Percentiles rank a stretch among this genome's conserved stretches.
Conservation (phyloP, 2,329 filamentous ascomycete genomes). For the Pseudogymnoascus sp. region DNA sequence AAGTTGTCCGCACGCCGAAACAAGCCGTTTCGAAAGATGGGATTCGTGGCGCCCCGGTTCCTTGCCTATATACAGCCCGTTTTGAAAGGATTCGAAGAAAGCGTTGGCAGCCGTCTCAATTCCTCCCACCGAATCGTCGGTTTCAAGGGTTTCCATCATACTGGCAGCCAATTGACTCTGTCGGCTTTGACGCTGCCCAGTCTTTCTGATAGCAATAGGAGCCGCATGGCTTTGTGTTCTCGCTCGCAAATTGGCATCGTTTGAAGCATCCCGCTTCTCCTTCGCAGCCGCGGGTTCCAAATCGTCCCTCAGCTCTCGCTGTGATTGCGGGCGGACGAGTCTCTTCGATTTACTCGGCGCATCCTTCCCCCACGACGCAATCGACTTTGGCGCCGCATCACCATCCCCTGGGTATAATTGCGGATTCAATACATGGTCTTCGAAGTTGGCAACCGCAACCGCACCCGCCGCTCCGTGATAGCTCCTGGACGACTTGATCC, state of each 20-base stretch:
- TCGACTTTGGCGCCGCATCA: background rate
- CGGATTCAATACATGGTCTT: slow-evolving; percentile 14
- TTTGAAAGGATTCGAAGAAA: background rate
- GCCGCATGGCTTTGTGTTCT: background rate
- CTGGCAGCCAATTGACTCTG: background rate
- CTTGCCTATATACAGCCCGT: background rate
- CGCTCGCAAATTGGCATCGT: background rate
- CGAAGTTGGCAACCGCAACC: slow-evolving; percentile 18
- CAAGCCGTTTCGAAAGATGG: background rate
- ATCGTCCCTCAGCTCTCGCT: background rate
- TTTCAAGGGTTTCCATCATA: background rate
- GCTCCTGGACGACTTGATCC: slow-evolving; percentile 37
- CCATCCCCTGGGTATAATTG: background rate
- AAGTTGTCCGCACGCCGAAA: background rate
- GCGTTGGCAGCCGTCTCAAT: background rate
- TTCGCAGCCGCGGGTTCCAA: background rate
- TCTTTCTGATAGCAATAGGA: background rate
- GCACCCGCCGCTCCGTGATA: slow-evolving; percentile 31
- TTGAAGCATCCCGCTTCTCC: background rate
- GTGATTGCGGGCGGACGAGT: background rate
- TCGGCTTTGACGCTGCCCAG: background rate
- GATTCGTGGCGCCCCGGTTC: background rate
- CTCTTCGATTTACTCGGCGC: background rate
- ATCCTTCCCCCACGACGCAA: background rate
- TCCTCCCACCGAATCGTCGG: background rate